A percentile compares a stretch with the other conserved stretches of the same genome.
phyloP scores from a whole-genome alignment of 1,284 basidiomycete genomes.

The Trametes pubescens region DNA sequence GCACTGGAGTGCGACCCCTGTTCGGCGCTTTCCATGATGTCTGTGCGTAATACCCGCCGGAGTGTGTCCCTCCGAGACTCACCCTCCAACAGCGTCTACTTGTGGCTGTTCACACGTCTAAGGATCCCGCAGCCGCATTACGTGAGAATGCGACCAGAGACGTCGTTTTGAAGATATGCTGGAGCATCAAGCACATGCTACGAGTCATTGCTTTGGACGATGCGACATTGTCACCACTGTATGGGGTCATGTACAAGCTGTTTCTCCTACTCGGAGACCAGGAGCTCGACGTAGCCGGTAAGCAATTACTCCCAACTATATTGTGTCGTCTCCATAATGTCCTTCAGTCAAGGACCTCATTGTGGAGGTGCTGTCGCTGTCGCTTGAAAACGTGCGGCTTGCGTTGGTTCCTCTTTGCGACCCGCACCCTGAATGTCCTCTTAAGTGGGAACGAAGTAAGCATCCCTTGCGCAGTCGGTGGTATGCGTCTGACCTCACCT shows the following conservation, averaged over 20 bases:
- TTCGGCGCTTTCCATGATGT: conserved; percentile 28
- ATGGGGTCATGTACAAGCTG: conserved; percentile 19
- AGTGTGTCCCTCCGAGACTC: neutral
- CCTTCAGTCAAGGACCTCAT: conserved; percentile 51
- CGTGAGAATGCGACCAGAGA: neutral
- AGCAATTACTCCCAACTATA: neutral
- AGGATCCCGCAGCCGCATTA: neutral
- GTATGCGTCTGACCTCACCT: neutral
- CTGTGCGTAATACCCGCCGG: conserved; percentile 14
- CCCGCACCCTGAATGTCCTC: conserved; percentile 20
- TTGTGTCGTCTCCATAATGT: neutral
- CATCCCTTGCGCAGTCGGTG: neutral
- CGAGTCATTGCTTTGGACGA: conserved; percentile 6
- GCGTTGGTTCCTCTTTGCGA: conserved; percentile 26
- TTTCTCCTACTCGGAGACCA: conserved; percentile 29
- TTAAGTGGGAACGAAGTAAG: conserved; percentile 37
- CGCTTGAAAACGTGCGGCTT: conserved; percentile 17
- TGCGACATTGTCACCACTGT: conserved; percentile 1
- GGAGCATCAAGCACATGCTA: conserved; percentile 32
- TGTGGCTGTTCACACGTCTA: neutral
- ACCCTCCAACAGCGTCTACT: conserved; percentile 20
- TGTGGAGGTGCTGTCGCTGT: conserved; percentile 46
- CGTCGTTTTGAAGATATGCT: conserved; percentile 32
- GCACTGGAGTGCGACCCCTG: conserved; percentile 10
- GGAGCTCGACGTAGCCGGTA: conserved; percentile 20